Evolutionary conservation across 1,284 basidiomycete genomes (phyloP), one percentile per base, ranked within the genome.

Genomic region (Cronartium quercuum): DNA sequence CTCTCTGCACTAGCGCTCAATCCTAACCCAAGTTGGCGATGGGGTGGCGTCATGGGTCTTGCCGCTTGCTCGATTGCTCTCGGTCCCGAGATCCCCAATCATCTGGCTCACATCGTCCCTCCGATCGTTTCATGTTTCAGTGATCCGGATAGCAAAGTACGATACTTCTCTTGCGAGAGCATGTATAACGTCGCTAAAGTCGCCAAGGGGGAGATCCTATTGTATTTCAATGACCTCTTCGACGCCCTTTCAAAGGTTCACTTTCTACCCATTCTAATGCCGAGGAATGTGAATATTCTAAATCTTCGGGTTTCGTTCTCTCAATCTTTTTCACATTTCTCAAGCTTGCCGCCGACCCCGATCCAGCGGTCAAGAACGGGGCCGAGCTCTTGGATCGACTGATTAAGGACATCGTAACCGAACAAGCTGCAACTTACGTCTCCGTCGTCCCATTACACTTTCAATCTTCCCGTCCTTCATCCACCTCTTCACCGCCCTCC

Each of bases 191-290:
- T 99, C 79, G 81, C 82, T 42, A 97, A 98, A 83, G 94, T 98
- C 6, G 96, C 94, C 73, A 97, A 97, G 81, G 95, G 95, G 44
- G 95, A 98, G 83, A 90, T 98, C 55, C 84, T 98, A 76, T 89
- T 97, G 24, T 97, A 95, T 82, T 99, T 98, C 84, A 98, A 99
- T 81, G 92, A 95, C 76, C 92, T 97, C 75, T 99, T 99, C 80
- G 96, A 98, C 82, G 90, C 92, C 0, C 86, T 98, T 76, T 94
- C 91, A 85, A 97, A 96, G 86, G 94, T 94, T 77, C 86, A 80
- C 29, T 51, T 47, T 38, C 15, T 58, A 60, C 38, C 15, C 21
- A 3, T 64, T 7, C 13, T 44, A 42, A 42, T 24, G n/a, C n/a
- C n/a, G 9, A 66, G 34, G 15, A 66, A 47, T 41, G 29, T 21